Percentiles rank a stretch among this genome's conserved stretches.
These are phyloP conservation scores for Artemisia annua DNA, from an alignment of 129 eudicot species.

Conservation along the genomic window DNA sequence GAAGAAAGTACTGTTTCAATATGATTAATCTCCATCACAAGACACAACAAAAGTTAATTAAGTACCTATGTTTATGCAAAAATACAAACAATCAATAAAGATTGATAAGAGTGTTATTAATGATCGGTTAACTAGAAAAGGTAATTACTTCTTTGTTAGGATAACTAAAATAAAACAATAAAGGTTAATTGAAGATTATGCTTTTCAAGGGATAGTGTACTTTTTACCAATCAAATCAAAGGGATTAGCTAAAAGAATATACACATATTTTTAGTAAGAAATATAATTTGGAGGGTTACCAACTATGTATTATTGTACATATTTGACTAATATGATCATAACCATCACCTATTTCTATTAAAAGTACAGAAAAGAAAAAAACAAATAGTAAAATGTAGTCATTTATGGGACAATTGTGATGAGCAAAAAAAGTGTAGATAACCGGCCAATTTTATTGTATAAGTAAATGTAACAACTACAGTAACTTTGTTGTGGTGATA, in stretches of 20 bases:
- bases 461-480: slow-evolving; percentile 34
- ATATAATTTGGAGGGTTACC: background rate
- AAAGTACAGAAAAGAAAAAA: no score
- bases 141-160: slow-evolving; percentile 10
- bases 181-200: slow-evolving; percentile 11
- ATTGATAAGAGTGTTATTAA: background rate
- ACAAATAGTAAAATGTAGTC: background rate
- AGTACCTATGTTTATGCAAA: slow-evolving; percentile 10
- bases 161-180: background rate
- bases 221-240: slow-evolving; percentile 37
- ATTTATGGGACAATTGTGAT: background rate
- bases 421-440: slow-evolving; percentile 11
- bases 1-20: slow-evolving; percentile 8
- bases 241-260: slow-evolving; percentile 20
- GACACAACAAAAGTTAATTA: slow-evolving; percentile 5
- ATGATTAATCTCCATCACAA: slow-evolving; percentile 9
- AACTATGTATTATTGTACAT: slow-evolving; percentile 5
- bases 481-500: slow-evolving; percentile 29
- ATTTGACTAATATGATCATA: background rate
- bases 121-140: background rate
- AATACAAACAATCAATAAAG: background rate
- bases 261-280: slow-evolving; percentile 19
- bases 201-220: slow-evolving; percentile 10
- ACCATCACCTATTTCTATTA: background rate
- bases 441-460: slow-evolving; percentile 31